A percentile compares a stretch with the other conserved stretches of the same genome.
phyloP scores from a whole-genome alignment of 352 stramenopile species.

The Phytophthora niederhauseri region DNA sequence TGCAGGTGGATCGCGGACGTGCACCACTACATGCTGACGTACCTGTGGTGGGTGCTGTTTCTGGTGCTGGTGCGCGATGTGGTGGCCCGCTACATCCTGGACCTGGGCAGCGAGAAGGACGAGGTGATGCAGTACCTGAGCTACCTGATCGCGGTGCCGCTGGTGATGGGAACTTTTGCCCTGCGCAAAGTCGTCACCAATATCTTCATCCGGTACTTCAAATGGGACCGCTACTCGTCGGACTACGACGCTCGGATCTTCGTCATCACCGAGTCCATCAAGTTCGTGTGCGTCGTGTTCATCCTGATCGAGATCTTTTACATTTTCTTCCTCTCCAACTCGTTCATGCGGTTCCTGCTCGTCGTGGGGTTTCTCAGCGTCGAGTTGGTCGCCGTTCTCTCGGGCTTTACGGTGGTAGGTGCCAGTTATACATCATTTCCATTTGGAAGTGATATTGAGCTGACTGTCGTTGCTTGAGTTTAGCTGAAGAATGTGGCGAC shows the following conservation, averaged over 20 bases:
- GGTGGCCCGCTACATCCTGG: slow-evolving; percentile 53
- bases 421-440: neutral
- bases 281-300: slow-evolving; percentile 74
- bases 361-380: slow-evolving; percentile 72
- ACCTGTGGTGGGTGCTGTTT: slow-evolving; percentile 78
- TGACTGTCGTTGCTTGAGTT: neutral
- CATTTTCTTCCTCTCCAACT: slow-evolving; percentile 79
- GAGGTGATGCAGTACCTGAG: slow-evolving; percentile 56
- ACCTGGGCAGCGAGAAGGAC: slow-evolving; percentile 50
- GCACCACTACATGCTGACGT: slow-evolving; percentile 76
- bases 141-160: slow-evolving; percentile 64
- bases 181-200: slow-evolving; percentile 82
- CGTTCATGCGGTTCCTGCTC: slow-evolving; percentile 67
- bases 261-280: slow-evolving; percentile 80
- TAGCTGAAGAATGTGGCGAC: slow-evolving; percentile 86
- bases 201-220: slow-evolving; percentile 73
- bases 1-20: slow-evolving; percentile 80
- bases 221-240: slow-evolving; percentile 70
- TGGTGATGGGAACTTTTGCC: slow-evolving; percentile 77
- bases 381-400: slow-evolving; percentile 62
- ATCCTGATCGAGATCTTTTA: slow-evolving; percentile 86
- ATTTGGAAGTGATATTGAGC: neutral
- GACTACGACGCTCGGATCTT: slow-evolving; percentile 83
- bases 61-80: slow-evolving; percentile 55
- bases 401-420: slow-evolving; percentile 72